Evolutionary conservation across 352 stramenopile genomes (phyloP), one percentile per base, ranked within the genome.

Genomic region (Aphanomyces stellatus): DNA sequence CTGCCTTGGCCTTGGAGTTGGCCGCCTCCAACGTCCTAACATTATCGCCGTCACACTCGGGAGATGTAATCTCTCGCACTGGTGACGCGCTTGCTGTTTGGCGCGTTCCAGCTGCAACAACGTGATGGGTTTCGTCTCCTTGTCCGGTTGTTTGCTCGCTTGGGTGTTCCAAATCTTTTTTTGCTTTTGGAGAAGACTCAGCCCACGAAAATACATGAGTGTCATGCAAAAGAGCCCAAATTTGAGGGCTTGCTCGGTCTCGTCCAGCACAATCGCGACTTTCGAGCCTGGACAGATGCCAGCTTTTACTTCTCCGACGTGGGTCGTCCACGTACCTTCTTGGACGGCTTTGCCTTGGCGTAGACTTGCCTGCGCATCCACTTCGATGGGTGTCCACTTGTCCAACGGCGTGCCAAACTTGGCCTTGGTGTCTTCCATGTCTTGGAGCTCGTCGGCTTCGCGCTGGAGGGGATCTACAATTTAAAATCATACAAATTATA

Each of bases 151-250:
- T 33, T 31, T 33, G 33, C 35, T 35, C 3, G 69, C 62, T 35
- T 84, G 77, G 55, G 69, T 64, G 2, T 69, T 64, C 88, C 87
- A 97, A 10, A 81, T 71, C 1, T 70, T 74, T 49, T 93, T 86
- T 67, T 98, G 88, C 34, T 91, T 83, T 60, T 85, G 85, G 13
- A 98, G 74, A 59, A 96, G 67, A 13, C 88, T 88, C 56, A 97
- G 77, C 3, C 88, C 90, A 46, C 91, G 81, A 57, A 99, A 98
- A 74, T 98, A 98, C 92, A 97, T 97, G 43, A 99, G 81, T 34
- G 92, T 97, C 72, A 98, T 87, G 73, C 79, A 97, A 69, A 99
- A 98, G 22, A 99, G 70, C 11, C 91, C 95, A 69, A 98, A 98
- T 31, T 93, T 96, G n/a, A 98, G 80, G n/a, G 87, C 96, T 17